Evolutionary conservation across 2,329 filamentous ascomycete genomes (phyloP), one percentile per base, ranked within the genome.

Genomic region (Xylariaceae sp.): DNA sequence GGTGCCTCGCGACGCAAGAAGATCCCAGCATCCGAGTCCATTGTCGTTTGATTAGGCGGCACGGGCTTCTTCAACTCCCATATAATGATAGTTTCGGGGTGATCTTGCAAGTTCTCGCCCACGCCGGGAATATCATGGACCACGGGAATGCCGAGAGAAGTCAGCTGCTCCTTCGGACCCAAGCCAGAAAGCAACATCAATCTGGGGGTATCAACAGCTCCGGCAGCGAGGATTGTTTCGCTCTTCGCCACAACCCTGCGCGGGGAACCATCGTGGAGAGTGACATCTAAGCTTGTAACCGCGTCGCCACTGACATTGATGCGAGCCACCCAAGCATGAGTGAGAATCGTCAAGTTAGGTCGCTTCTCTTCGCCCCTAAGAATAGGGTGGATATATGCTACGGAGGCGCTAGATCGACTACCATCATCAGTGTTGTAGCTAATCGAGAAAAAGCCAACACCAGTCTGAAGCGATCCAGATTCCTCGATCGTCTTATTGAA

Each of bases 361-460:
- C 90, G 82, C 73, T 86, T 84, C 80, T 96, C 90, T 52, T 92
- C 87, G 47, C 90, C 90, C 47, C 88, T 85, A 55, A 96, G 82
- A 69, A 96, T 92, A 41, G 92, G 92, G 76, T 96, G 92, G 70
- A 96, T 92, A 77, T 96, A 96, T 15, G 92, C 92, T 18, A 96
- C 91, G 60, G 88, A 92, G 61, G 92, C 91, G 72, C 88, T 92
- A 77, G 88, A 93, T 64, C 92, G 86, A 68, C 85, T 84, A 70
- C 91, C 90, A 69, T 91, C 87, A 69, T 96, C 91, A 2, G 92
- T 92, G 77, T 96, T 95, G 78, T 96, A 96, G 44, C 89, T 87
- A 66, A 96, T 86, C 65, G 88, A 92, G 80, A 96, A 93, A 81
- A 96, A 96, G 58, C 92, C 92, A 34, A 94, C 89, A 53, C 88